Conservation (phyloP, 495 filamentous ascomycete genomes). For the Penicillium goetzii region DNA sequence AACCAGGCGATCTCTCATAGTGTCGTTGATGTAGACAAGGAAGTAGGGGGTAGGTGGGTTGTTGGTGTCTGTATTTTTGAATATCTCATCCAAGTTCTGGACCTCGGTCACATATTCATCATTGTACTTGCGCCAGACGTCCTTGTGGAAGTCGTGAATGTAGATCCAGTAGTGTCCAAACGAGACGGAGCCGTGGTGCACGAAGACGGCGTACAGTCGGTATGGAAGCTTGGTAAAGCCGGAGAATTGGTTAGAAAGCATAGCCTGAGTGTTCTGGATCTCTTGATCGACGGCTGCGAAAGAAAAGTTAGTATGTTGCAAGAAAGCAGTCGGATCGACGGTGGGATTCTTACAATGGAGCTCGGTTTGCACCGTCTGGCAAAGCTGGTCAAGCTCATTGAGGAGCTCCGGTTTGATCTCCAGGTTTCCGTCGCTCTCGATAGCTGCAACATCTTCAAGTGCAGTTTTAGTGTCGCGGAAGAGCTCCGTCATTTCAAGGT, state of each 20-base stretch:
- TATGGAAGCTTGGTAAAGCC: slow-evolving; percentile 65
- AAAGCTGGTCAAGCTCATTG: slow-evolving; percentile 38
- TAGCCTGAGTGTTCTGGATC: slow-evolving; percentile 52
- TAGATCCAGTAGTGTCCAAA: slow-evolving; percentile 98
- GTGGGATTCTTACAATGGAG: slow-evolving; percentile 38
- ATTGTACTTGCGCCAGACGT: slow-evolving; percentile 93
- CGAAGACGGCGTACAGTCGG: slow-evolving; percentile 88
- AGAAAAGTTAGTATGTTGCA: slow-evolving; percentile 15
- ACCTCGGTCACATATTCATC: slow-evolving; percentile 78
- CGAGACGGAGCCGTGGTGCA: slow-evolving; percentile 71
- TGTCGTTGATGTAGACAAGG: slow-evolving; percentile 78
- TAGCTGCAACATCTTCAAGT: slow-evolving; percentile 41
- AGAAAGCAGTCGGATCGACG: background rate
- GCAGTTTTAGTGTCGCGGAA: slow-evolving; percentile 35
- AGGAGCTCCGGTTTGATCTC: slow-evolving; percentile 36
- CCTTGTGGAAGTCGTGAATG: slow-evolving; percentile 82
- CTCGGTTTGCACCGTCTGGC: slow-evolving; percentile 39
- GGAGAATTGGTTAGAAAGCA: slow-evolving; percentile 66
- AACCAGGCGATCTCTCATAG: slow-evolving; percentile 62
- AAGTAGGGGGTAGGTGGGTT: slow-evolving; percentile 82
- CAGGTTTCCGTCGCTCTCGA: slow-evolving; percentile 31
- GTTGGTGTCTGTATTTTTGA: slow-evolving; percentile 60
- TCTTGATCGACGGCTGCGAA: slow-evolving; percentile 49
- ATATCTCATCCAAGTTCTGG: slow-evolving; percentile 63
- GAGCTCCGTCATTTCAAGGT: slow-evolving; percentile 37